Percentiles rank a stretch among this genome's conserved stretches.
These are phyloP conservation scores for Candida dajiaensis DNA, from an alignment of 805 yeast species.

Conservation along the genomic window DNA sequence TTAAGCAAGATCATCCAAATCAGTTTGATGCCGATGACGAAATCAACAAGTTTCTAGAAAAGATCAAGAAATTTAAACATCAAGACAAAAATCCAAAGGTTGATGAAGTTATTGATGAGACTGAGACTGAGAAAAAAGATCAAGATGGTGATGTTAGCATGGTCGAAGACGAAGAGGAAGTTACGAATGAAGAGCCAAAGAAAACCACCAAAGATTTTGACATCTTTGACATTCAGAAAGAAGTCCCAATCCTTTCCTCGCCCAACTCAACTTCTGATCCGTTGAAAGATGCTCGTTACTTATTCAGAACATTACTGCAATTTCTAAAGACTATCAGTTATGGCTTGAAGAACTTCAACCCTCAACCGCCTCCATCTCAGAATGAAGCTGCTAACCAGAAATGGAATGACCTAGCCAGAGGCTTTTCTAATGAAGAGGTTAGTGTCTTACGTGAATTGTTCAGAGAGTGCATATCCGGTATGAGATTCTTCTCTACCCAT, in stretches of 20 bases:
- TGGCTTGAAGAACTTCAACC: slow-evolving; percentile 85
- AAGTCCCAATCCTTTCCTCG: slow-evolving; percentile 56
- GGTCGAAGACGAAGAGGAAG: neutral
- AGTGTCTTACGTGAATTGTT: slow-evolving; percentile 69
- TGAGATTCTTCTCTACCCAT: slow-evolving; percentile 60
- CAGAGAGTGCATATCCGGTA: slow-evolving; percentile 78
- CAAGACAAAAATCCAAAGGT: neutral
- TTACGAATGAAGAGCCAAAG: neutral
- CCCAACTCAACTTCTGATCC: slow-evolving; percentile 48
- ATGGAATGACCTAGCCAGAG: slow-evolving; percentile 85
- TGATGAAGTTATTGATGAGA: neutral
- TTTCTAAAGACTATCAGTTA: slow-evolving; percentile 85
- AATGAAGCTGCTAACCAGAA: slow-evolving; percentile 43
- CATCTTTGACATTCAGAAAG: slow-evolving; percentile 40
- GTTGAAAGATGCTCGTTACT: slow-evolving; percentile 78
- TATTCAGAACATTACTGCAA: slow-evolving; percentile 83
- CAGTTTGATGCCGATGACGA: slow-evolving; percentile 34
- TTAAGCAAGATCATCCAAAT: slow-evolving; percentile 25
- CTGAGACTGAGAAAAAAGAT: slow-evolving; percentile 10
- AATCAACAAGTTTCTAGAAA: slow-evolving; percentile 25
- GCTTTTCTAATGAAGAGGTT: slow-evolving; percentile 80
- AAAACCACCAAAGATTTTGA: slow-evolving; percentile 22
- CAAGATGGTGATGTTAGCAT: slow-evolving; percentile 25
- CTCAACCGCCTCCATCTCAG: slow-evolving; percentile 57
- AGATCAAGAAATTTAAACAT: slow-evolving; percentile 13